Evolutionary conservation across 2,329 filamentous ascomycete genomes (phyloP).

Genomic region (Blastomyces emzantsi): DNA sequence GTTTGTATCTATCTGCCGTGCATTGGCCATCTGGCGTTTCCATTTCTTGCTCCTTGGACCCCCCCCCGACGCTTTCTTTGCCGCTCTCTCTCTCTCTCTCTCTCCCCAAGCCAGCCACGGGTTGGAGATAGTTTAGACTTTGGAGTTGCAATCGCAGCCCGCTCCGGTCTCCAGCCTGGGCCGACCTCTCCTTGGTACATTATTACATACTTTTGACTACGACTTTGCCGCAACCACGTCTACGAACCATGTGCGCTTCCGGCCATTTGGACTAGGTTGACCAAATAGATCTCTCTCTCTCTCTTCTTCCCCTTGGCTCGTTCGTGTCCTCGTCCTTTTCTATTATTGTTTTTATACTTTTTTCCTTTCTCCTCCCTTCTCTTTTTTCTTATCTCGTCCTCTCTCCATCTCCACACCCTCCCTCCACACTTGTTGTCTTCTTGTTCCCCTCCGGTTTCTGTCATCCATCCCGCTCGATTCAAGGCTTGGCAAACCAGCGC

Average conservation of each 20-base stretch:
- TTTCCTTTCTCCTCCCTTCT: neutral
- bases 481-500: neutral
- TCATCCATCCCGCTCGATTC: neutral
- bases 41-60: neutral
- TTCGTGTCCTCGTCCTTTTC: neutral
- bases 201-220: neutral
- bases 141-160: neutral
- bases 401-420: too few species aligned
- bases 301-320: conserved; percentile 1
- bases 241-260: conserved; percentile 1
- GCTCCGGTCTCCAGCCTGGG: neutral
- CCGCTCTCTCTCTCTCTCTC: neutral
- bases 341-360: too few species aligned
- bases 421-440: neutral
- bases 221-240: neutral
- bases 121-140: neutral
- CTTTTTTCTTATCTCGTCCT: neutral
- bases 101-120: neutral
- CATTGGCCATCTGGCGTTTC: neutral
- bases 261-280: conserved; percentile 1
- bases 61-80: neutral
- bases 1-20: neutral
- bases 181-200: neutral
- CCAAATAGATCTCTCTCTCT: neutral
- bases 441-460: neutral